Evolutionary conservation across 768 basidiomycete genomes (phyloP).

Genomic region (Suillus paluster): DNA sequence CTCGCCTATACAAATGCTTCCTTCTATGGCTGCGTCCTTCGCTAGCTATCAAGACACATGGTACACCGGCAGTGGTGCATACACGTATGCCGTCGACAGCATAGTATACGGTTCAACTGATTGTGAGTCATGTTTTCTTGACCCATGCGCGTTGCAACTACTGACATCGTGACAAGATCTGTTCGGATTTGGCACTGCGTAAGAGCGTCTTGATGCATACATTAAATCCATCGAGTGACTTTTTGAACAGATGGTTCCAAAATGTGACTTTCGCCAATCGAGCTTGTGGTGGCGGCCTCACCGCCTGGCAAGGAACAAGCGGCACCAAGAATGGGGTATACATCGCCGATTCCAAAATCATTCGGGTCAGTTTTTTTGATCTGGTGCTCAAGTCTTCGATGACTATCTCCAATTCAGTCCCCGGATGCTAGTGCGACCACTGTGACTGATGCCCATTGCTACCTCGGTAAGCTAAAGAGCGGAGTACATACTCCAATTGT

Average conservation of each 20-base stretch:
- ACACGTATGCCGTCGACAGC: conserved; percentile 64
- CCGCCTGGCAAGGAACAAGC: conserved; percentile 62
- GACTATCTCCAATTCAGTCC: conserved; percentile 42
- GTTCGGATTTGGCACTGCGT: conserved; percentile 67
- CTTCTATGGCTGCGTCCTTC: conserved; percentile 65
- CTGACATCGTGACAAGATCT: conserved; percentile 42
- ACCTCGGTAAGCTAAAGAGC: conserved; percentile 58
- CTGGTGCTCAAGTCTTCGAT: not conserved
- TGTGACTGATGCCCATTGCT: conserved; percentile 49
- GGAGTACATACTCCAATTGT: not conserved
- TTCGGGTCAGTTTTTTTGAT: conserved; percentile 47
- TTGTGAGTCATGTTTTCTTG: conserved; percentile 48
- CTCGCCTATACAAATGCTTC: conserved; percentile 69
- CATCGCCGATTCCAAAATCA: conserved; percentile 57
- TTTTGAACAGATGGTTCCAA: conserved; percentile 59
- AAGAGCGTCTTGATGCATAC: conserved; percentile 20
- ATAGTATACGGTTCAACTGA: conserved; percentile 67
- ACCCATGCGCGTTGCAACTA: not conserved
- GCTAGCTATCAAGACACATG: conserved; percentile 69
- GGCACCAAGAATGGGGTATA: conserved; percentile 56
- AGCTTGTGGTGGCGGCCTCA: conserved; percentile 66
- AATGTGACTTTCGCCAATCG: conserved; percentile 63
- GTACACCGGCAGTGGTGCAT: conserved; percentile 62
- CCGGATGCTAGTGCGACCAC: conserved; percentile 60
- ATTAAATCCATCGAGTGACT: not conserved